Base-by-base conservation (phyloP, 257 asterid species). In the Gentiana straminea region DNA sequence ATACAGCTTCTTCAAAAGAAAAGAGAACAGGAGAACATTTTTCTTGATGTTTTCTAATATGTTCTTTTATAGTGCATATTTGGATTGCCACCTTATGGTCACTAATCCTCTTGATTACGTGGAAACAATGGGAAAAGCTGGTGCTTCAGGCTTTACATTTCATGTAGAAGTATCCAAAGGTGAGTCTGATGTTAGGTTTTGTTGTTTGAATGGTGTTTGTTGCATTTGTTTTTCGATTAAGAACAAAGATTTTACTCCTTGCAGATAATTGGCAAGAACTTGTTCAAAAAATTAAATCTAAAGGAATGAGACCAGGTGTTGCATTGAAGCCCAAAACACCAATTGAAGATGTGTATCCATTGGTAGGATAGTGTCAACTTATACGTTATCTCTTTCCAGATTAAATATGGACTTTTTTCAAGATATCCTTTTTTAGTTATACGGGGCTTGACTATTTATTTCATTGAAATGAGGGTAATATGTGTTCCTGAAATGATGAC, bases 71-170 rank as follows among this genome's bases (percentile, higher is more conserved):
- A 90, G 89, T 41, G 90, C 93, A 43, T 90, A 90, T 79, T 64
- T 90, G 68, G 96, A 90, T 81, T 90, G 94, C 74, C 96, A 90
- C 71, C 82, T 90, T 52, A 90, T 90, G 97, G 97, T 86, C 61
- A 84, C 96, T 57, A 86, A 86, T 75, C 98, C 98, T 59, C 73
- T 81, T 52, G 98, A 90, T 76, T 82, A 90, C 52, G 94, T 90
- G 37, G 95, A 86, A 60, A 79, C 91, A 50, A 65, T 90, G 1
- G 89, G 78, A 58, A 76, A 80, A 79, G 96, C 96, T 35, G 95
- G 96, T 62, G 96, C 96, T 56, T 86, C 96, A 39, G 98, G 98
- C 55, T 86, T 90, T 60, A 86, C 98, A 41, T 90, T 90, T 76
- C 98, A 90, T 33, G 82, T 84, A 45, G 98, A 82, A 79, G 86